A percentile compares a stretch with the other conserved stretches of the same genome.
These are phyloP conservation scores for Lipomyces starkeyi DNA, from an alignment of 805 yeast genomes.

Conservation along the genomic window DNA sequence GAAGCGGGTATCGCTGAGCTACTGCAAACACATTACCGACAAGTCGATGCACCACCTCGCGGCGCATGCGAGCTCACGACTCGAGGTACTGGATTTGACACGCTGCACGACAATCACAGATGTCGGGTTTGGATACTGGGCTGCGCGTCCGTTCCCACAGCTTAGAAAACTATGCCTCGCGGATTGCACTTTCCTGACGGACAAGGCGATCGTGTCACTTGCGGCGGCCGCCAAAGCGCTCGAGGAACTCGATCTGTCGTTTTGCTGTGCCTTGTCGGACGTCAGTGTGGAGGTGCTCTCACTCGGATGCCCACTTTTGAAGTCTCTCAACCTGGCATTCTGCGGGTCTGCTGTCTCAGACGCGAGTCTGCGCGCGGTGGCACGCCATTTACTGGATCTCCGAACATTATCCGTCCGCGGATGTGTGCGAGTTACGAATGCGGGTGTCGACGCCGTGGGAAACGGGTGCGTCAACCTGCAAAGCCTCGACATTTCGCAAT, in stretches of 20 bases:
- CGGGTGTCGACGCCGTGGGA: slow-evolving; percentile 72
- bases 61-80: slow-evolving; percentile 58
- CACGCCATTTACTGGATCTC: slow-evolving; percentile 58
- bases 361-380: slow-evolving; percentile 64
- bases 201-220: slow-evolving; percentile 64
- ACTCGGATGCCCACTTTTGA: slow-evolving; percentile 65
- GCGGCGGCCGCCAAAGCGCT: slow-evolving; percentile 66
- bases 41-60: slow-evolving; percentile 68
- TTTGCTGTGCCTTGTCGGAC: slow-evolving; percentile 78
- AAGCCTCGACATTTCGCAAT: slow-evolving; percentile 68
- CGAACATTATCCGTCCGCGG: slow-evolving; percentile 63
- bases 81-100: slow-evolving; percentile 65
- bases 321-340: slow-evolving; percentile 64
- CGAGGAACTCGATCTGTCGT: slow-evolving; percentile 64
- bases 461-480: slow-evolving; percentile 60
- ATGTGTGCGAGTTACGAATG: slow-evolving; percentile 76
- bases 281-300: slow-evolving; percentile 69
- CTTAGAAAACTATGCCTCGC: slow-evolving; percentile 60
- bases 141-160: slow-evolving; percentile 59
- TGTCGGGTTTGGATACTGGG: slow-evolving; percentile 72
- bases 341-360: slow-evolving; percentile 85
- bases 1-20: slow-evolving; percentile 63
- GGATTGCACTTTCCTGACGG: slow-evolving; percentile 78
- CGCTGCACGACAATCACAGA: slow-evolving; percentile 82
- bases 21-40: slow-evolving; percentile 78